phyloP scores from a whole-genome alignment of 1,284 basidiomycete genomes.

The Rugosomyces carneus region DNA sequence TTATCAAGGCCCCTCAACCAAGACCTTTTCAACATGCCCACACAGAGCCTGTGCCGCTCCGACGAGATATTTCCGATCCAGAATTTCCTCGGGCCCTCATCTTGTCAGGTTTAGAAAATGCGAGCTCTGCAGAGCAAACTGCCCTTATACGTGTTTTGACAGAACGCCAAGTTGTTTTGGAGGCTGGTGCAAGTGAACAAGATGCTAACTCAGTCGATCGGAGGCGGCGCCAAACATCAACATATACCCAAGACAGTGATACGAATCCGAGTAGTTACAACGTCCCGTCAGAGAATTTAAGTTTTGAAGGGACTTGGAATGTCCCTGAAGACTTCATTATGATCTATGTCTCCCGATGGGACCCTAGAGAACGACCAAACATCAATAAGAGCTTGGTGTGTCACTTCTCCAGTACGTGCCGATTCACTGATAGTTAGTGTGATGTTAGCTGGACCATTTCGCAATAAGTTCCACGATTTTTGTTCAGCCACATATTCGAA shows the following conservation, averaged over 20 bases:
- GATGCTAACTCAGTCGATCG: not conserved
- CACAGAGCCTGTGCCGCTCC: slow-evolving; percentile 21
- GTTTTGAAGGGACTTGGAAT: slow-evolving; percentile 41
- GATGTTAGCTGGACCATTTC: slow-evolving; percentile 64
- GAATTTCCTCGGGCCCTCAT: slow-evolving; percentile 58
- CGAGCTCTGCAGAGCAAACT: slow-evolving; percentile 49
- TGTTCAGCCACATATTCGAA: slow-evolving; percentile 34
- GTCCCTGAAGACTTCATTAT: slow-evolving; percentile 68
- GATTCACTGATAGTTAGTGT: not conserved
- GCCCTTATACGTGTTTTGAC: slow-evolving; percentile 49
- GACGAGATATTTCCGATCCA: slow-evolving; percentile 17
- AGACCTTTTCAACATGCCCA: slow-evolving; percentile 26
- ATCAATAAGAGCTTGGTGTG: slow-evolving; percentile 61
- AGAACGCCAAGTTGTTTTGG: slow-evolving; percentile 46
- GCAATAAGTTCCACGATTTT: slow-evolving; percentile 63
- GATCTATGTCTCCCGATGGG: slow-evolving; percentile 63
- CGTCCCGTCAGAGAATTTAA: slow-evolving; percentile 15
- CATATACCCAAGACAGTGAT: slow-evolving; percentile 2
- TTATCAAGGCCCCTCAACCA: slow-evolving; percentile 11
- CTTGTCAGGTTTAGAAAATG: slow-evolving; percentile 62
- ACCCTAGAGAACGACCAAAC: slow-evolving; percentile 55
- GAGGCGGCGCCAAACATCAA: not conserved
- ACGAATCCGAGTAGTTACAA: not conserved
- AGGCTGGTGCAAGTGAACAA: slow-evolving; percentile 20
- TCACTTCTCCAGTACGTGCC: slow-evolving; percentile 3